Evolutionary conservation across 176 grass and related monocot genomes (phyloP).

Genomic region (Chrysopogon serrulatus): DNA sequence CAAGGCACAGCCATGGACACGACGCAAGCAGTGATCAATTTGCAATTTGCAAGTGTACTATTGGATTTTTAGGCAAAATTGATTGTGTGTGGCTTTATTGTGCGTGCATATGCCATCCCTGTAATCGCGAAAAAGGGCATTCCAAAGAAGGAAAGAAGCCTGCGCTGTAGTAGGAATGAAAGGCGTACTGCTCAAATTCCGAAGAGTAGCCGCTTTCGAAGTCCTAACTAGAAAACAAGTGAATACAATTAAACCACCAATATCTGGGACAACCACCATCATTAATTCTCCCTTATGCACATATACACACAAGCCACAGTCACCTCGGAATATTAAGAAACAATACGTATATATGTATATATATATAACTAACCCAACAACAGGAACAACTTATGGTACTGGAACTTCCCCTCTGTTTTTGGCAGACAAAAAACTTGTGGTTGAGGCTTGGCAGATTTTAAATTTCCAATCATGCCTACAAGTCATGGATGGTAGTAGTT

Average conservation of each 20-base stretch:
- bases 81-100: neutral
- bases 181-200: neutral
- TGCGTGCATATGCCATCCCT: neutral
- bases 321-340: neutral
- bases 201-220: neutral
- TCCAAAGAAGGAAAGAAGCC: too few species aligned
- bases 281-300: neutral
- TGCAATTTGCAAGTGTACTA: neutral
- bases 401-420: neutral
- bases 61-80: neutral
- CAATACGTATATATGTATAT: neutral
- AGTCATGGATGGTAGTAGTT: neutral
- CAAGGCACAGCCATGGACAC: too few species aligned
- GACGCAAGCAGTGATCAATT: neutral
- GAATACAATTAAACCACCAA: neutral
- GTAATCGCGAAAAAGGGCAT: neutral
- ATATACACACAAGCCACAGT: neutral
- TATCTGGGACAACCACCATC: neutral
- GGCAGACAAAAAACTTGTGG: neutral
- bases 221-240: neutral
- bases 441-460: neutral
- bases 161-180: neutral
- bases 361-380: neutral
- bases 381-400: neutral
- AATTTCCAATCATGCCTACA: neutral